Base-by-base conservation (phyloP, 2,329 filamentous ascomycete species). In the Penicillium sp. region DNA sequence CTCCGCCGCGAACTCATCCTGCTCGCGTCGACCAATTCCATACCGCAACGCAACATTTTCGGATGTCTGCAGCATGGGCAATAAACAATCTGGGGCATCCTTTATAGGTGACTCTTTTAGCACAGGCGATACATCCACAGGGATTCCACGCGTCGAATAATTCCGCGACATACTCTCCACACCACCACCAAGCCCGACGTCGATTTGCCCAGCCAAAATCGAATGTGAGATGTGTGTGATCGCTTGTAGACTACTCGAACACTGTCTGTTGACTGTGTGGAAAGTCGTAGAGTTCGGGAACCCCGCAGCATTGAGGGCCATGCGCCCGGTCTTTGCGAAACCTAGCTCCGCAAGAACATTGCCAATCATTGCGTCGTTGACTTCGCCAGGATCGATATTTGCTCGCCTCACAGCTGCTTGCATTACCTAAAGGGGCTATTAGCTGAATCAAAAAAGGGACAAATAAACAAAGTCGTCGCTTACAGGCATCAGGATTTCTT, bases 161-260 rank as follows among this genome's bases (percentile, higher is more conserved):
- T 96, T 96, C 63, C 89, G 80, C 62, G 91, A 96, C 93, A 97
- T 97, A 78, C 89, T 93, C 83, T 97, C 93, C 90, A 96, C 96
- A 29, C 93, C 93, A 2, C 90, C 93, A 10, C 88, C 93, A 60
- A 97, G 85, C 58, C 91, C 93, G 0, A 83, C 81, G 60, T 87
- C 84, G 51, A 93, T 89, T 65, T 85, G 83, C 1, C 90, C 92
- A 0, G 84, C 81, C 16, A 86, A 83, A 66, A 97, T 95, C 60
- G 88, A 83, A 56, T 89, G 86, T 4, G 90, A 89, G 3, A 96
- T 81, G 14, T 81, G 78, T 1, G 91, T 88, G 50, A 97, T 88
- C 25, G 89, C 88, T 65, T 90, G 88, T 50, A 97, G 81, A 2
- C 88, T 89, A 7, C 86, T 91, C 16, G 88, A 86, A 75, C 93